phyloP scores from a whole-genome alignment of 768 basidiomycete species.

The Mycena galericulata region DNA sequence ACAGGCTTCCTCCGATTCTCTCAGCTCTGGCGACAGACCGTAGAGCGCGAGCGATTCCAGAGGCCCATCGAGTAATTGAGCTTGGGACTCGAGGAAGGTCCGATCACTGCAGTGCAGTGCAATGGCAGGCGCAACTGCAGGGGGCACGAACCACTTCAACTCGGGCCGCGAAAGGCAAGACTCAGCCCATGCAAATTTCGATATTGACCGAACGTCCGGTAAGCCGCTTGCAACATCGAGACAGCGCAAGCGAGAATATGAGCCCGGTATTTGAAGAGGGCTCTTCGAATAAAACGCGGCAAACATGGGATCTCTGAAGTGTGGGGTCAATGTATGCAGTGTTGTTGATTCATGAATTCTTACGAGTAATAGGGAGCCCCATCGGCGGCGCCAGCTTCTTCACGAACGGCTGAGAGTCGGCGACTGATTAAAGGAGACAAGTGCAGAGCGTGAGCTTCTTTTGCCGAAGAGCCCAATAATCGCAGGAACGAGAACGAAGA shows the following conservation, averaged over 20 bases:
- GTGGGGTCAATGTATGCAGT: constrained; percentile 8
- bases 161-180: constrained; percentile 86
- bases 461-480: constrained; percentile 70
- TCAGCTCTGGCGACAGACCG: constrained; percentile 79
- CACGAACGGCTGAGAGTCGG: constrained; percentile 60
- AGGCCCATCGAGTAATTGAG: constrained; percentile 72
- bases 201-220: constrained; percentile 72
- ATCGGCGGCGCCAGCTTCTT: constrained; percentile 55
- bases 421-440: constrained; percentile 70
- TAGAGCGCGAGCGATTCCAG: constrained; percentile 82
- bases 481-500: constrained; percentile 86
- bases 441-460: constrained; percentile 74
- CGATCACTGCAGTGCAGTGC: constrained; percentile 78
- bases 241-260: constrained; percentile 41
- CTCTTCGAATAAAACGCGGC: constrained; percentile 50
- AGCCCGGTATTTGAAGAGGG: constrained; percentile 50
- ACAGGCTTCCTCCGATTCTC: constrained; percentile 68
- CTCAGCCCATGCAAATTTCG: constrained; percentile 69
- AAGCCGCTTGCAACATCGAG: constrained; percentile 55
- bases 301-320: constrained; percentile 66
- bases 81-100: constrained; percentile 80
- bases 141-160: constrained; percentile 88
- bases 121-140: constrained; percentile 88
- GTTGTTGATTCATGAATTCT: constrained; percentile 31
- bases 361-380: constrained; percentile 60